Evolutionary conservation across 768 basidiomycete species (phyloP).

Genomic region (Mycena haematopus): DNA sequence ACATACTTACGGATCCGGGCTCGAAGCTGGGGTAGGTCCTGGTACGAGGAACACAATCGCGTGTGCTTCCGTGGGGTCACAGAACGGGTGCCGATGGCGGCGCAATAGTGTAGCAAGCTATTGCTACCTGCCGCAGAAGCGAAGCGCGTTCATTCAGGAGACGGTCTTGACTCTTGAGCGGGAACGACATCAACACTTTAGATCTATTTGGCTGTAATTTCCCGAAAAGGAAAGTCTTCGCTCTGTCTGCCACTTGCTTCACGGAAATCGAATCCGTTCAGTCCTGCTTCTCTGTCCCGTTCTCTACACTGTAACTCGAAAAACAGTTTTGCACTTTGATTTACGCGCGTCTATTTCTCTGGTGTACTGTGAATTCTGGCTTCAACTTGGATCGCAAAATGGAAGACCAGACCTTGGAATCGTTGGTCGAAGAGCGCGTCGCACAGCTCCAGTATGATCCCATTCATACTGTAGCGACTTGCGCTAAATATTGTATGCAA

Average conservation of each 20-base stretch:
- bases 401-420: conserved; percentile 36
- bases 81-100: too few relatives aligned
- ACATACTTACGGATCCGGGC: too few relatives aligned
- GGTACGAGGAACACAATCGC: too few relatives aligned
- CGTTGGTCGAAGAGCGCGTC: conserved; percentile 51
- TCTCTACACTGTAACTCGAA: not conserved
- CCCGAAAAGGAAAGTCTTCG: not conserved
- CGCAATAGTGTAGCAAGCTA: too few relatives aligned
- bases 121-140: too few relatives aligned
- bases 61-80: too few relatives aligned
- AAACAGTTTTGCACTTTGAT: not conserved
- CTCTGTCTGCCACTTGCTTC: not conserved
- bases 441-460: conserved; percentile 49
- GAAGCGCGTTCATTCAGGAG: too few relatives aligned
- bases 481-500: conserved; percentile 17
- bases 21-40: too few relatives aligned
- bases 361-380: not conserved
- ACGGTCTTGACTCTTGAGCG: too few relatives aligned
- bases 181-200: too few relatives aligned
- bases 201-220: not conserved
- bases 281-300: not conserved
- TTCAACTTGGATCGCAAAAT: conserved; percentile 18
- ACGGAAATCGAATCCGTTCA: conserved; percentile 1
- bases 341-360: not conserved
- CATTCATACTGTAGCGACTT: conserved; percentile 4